Base-by-base conservation (phyloP, 83 land plant species). In the Diphasiastrum complanatum region DNA sequence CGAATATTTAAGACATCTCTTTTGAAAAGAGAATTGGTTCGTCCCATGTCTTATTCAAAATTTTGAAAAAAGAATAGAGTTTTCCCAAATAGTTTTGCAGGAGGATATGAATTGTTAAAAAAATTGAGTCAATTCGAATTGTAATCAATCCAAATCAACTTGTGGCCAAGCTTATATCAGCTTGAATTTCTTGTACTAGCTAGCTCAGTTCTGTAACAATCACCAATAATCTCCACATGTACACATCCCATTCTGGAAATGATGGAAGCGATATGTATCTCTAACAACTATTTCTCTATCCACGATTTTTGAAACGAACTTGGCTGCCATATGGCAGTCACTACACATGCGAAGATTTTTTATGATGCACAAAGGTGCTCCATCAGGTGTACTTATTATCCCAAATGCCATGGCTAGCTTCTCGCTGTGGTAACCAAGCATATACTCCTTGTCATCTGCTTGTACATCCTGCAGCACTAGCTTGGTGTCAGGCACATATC, bases 361-460 rank as follows among this genome's bases (percentile, higher is more conserved):
- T 18, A 69, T 70, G 1, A 76, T 59, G 40, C 77, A 52, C 18
- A 77, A 72, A 8, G 76, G 64, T 1, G 57, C 50, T 19, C 67
- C 62, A 12, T 67, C 61, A n/a, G 41, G 32, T 22, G 74, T 47
- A 31, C 27, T 77, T 16, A 80, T 48, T 19, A 80, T 40, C 38
- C 80, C 83, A 68, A 68, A 76, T 5, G 83, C 83, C 5, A 80
- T 50, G 29, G 83, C 83, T 36, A 81, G 40, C 61, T 66, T 77
- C 75, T 81, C 84, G 35, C 84, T 73, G 43, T 81, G 84, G 60
- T 51, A 35, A 26, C 65, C 48, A 25, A 80, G 33, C 24, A 70
- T 51, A 24, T 64, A 28, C 51, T 69, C 81, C 47, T 69, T 81
- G 28, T 72, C 72, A 22, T 79, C 79, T 38, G 77, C 78, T 31